Percentiles rank a stretch among this genome's conserved stretches.
Evolutionary conservation across 805 yeast genomes (phyloP).

Genomic region (Myxozyma geophila): DNA sequence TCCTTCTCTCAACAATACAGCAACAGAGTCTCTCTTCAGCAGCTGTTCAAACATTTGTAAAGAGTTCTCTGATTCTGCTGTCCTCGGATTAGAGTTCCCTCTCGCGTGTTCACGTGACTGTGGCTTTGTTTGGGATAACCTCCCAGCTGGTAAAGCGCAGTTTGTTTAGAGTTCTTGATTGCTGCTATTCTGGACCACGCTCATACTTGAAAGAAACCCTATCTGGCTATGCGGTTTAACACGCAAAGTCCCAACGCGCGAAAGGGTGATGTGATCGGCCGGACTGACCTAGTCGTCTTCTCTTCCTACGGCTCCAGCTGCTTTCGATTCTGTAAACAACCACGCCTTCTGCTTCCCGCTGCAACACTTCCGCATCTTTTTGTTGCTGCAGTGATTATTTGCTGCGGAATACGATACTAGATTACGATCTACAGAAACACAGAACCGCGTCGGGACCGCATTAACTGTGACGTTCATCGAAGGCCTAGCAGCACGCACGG

Average conservation of each 20-base stretch:
- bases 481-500: background rate
- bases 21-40: too few relatives aligned
- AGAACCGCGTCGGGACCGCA: too few relatives aligned
- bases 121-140: background rate
- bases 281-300: background rate
- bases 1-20: too few relatives aligned
- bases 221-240: background rate
- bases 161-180: background rate
- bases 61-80: too few relatives aligned
- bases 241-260: conserved; percentile 8
- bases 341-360: too few relatives aligned
- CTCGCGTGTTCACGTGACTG: background rate
- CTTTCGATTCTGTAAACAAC: background rate
- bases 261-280: conserved; percentile 7
- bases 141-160: background rate
- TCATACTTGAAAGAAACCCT: background rate
- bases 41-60: too few relatives aligned
- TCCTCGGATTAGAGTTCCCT: too few relatives aligned
- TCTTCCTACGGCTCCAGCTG: background rate
- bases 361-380: too few relatives aligned
- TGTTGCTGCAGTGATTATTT: too few relatives aligned
- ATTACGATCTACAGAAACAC: too few relatives aligned
- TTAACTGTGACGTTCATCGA: background rate
- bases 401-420: too few relatives aligned
- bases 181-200: background rate